Percentiles rank a stretch among this genome's conserved stretches.
phyloP scores from a whole-genome alignment of 495 filamentous ascomycete species.

The Lindgomyces ingoldianus region DNA sequence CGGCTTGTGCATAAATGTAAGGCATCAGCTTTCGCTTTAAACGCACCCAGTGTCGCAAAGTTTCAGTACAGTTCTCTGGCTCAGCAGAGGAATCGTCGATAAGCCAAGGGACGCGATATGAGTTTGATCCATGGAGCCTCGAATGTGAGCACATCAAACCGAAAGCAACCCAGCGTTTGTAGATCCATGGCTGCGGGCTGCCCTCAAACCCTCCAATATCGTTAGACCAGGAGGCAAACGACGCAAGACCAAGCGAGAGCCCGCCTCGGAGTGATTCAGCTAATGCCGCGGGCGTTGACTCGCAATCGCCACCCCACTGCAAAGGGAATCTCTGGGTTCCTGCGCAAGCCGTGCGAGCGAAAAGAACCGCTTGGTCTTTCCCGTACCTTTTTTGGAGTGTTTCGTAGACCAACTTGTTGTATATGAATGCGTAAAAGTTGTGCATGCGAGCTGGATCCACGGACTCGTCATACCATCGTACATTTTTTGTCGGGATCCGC shows the following conservation, averaged over 20 bases:
- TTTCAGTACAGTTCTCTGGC: constrained; percentile 34
- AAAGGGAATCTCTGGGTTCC: constrained; percentile 62
- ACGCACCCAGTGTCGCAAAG: constrained; percentile 36
- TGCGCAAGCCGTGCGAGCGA: constrained; percentile 66
- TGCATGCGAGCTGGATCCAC: constrained; percentile 65
- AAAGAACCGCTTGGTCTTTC: constrained; percentile 61
- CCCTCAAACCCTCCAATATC: constrained; percentile 78
- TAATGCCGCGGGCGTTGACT: constrained; percentile 71
- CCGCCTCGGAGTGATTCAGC: constrained; percentile 73
- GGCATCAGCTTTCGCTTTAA: constrained; percentile 43
- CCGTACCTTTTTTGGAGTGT: constrained; percentile 62
- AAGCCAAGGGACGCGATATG: constrained; percentile 72
- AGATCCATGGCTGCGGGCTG: constrained; percentile 64
- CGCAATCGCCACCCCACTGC: constrained; percentile 65
- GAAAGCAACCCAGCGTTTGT: constrained; percentile 77
- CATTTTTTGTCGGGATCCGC: constrained; percentile 63
- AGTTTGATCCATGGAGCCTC: constrained; percentile 65
- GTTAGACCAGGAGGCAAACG: constrained; percentile 68
- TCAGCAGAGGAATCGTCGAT: constrained; percentile 54
- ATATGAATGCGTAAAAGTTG: constrained; percentile 72
- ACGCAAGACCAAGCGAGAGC: constrained; percentile 63
- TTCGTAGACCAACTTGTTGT: constrained; percentile 70
- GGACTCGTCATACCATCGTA: constrained; percentile 51
- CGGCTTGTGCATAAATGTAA: constrained; percentile 39
- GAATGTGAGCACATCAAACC: constrained; percentile 68